Conservation (phyloP, 1,284 basidiomycete species). For the Irpex sp. region DNA sequence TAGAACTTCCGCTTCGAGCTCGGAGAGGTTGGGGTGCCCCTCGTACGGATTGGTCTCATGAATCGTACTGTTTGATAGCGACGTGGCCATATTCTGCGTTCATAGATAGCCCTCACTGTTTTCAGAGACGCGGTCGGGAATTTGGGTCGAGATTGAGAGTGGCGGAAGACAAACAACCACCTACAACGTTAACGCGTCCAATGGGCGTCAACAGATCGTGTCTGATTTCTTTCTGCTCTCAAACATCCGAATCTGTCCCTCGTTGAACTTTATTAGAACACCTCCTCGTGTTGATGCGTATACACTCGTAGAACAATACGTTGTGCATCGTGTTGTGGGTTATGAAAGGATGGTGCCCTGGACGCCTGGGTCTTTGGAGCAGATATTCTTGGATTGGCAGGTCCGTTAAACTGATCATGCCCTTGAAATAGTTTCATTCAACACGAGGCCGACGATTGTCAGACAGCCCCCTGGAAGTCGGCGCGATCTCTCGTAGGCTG, state of each 20-base stretch:
- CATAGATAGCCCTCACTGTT: background rate
- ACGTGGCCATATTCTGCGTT: conserved; percentile 18
- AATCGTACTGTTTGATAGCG: conserved; percentile 34
- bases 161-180: background rate
- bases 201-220: background rate
- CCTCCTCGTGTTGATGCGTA: background rate
- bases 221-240: background rate
- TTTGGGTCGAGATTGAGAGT: background rate
- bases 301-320: background rate
- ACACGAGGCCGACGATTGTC: background rate
- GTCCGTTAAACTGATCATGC: background rate
- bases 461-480: background rate
- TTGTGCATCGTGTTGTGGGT: background rate
- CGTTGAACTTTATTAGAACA: background rate
- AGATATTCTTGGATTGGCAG: background rate
- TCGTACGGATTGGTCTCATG: conserved; percentile 59
- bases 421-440: background rate
- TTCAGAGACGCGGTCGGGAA: background rate
- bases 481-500: background rate
- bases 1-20: conserved; percentile 53
- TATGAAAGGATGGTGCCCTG: background rate
- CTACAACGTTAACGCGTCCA: background rate
- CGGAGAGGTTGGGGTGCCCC: conserved; percentile 51
- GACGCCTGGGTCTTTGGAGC: background rate
- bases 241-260: background rate